Percentiles rank a stretch among this genome's conserved stretches.
Conservation (phyloP, 2,329 filamentous ascomycete species). For the Pyrenophora graminea region DNA sequence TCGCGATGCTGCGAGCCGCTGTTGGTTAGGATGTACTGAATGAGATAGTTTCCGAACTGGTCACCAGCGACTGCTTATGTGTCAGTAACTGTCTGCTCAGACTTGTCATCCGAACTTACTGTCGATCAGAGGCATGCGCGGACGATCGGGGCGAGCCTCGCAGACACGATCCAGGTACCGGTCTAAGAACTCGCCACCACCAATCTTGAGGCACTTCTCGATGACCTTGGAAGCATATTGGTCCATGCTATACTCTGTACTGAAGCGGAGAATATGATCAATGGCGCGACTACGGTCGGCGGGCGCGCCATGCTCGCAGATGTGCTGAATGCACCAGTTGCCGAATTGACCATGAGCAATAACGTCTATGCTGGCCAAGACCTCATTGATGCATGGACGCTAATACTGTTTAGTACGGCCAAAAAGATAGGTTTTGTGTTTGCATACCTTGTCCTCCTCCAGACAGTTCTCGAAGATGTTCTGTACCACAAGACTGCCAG, state of each 20-base stretch:
- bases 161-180: slow-evolving; percentile 94
- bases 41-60: slow-evolving; percentile 97
- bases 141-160: slow-evolving; percentile 85
- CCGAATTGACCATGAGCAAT: slow-evolving; percentile 97
- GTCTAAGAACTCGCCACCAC: slow-evolving; percentile 83
- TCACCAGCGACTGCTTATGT: slow-evolving; percentile 76
- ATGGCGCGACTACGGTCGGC: slow-evolving; percentile 90
- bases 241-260: slow-evolving; percentile 96
- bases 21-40: slow-evolving; percentile 95
- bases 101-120: slow-evolving; percentile 55
- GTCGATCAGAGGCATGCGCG: slow-evolving; percentile 95
- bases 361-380: slow-evolving; percentile 91
- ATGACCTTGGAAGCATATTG: slow-evolving; percentile 99
- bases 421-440: not conserved
- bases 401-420: slow-evolving; percentile 44
- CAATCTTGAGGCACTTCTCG: slow-evolving; percentile 98
- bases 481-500: slow-evolving; percentile 95
- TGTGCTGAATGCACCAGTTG: slow-evolving; percentile 99
- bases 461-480: slow-evolving; percentile 99
- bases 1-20: slow-evolving; percentile 87
- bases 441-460: slow-evolving; percentile 89
- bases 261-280: slow-evolving; percentile 91
- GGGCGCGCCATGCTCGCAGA: slow-evolving; percentile 93
- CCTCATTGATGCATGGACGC: slow-evolving; percentile 97
- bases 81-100: slow-evolving; percentile 18